These are phyloP conservation scores for Candida sphagnicola DNA, from an alignment of 805 yeast species.

Conservation along the genomic window DNA sequence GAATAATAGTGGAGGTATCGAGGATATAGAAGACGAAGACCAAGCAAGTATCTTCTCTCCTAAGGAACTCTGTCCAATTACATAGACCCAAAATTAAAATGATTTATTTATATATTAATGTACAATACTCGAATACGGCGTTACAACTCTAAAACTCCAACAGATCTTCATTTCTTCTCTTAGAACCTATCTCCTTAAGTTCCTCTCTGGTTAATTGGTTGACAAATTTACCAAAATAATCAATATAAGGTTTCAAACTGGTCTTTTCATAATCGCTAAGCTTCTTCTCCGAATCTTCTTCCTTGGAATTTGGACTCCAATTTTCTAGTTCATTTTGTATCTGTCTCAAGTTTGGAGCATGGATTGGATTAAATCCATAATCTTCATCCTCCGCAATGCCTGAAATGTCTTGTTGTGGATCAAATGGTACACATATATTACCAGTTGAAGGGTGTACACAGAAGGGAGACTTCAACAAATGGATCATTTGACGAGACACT, in stretches of 20 bases:
- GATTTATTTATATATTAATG: background rate
- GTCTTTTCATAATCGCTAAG: conserved; percentile 58
- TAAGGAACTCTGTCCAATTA: conserved; percentile 14
- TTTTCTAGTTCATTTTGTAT: conserved; percentile 62
- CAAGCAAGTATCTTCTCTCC: background rate
- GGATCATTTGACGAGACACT: conserved; percentile 85
- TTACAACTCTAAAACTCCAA: conserved; percentile 23
- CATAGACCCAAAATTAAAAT: conserved; percentile 3
- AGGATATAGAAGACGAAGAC: conserved; percentile 15
- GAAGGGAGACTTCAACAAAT: conserved; percentile 92
- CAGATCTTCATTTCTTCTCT: conserved; percentile 31
- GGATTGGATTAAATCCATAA: conserved; percentile 68
- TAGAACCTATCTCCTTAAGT: conserved; percentile 22
- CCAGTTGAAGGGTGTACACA: conserved; percentile 97
- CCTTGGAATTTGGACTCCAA: conserved; percentile 33
- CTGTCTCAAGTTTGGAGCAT: conserved; percentile 69
- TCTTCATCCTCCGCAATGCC: conserved; percentile 31
- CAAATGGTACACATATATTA: conserved; percentile 88
- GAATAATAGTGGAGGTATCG: conserved; percentile 34
- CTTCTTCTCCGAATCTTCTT: conserved; percentile 14
- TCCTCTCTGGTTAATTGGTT: conserved; percentile 55
- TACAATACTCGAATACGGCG: too few species aligned
- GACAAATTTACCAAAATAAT: conserved; percentile 62
- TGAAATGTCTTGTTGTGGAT: conserved; percentile 39
- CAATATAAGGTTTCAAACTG: conserved; percentile 65